Percentiles rank a stretch among this genome's conserved stretches.
phyloP scores from a whole-genome alignment of 148 eudicot genomes.

The Spergularia marina region DNA sequence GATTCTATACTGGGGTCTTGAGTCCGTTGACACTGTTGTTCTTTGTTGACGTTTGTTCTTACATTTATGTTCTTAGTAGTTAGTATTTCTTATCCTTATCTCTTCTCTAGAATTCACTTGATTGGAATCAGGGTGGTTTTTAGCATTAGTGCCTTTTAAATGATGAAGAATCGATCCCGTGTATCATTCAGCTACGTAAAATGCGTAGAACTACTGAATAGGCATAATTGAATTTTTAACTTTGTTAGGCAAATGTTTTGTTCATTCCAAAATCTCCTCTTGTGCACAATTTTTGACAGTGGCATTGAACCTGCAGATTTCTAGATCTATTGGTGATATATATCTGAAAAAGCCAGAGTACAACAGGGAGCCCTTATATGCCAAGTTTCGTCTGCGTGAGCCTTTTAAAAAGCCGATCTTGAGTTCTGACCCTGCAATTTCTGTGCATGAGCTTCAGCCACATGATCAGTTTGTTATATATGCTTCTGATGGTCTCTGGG shows the following conservation, averaged over 20 bases:
- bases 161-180: background rate
- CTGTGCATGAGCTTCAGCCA: conserved; percentile 55
- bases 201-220: too few species aligned
- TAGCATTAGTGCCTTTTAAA: background rate
- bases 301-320: conserved; percentile 31
- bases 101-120: background rate
- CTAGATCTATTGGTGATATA: conserved; percentile 80
- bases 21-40: too few species aligned
- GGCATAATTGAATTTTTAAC: too few species aligned
- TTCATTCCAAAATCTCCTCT: too few species aligned
- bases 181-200: background rate
- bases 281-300: too few species aligned
- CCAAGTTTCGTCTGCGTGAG: conserved; percentile 72
- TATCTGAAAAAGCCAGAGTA: conserved; percentile 68
- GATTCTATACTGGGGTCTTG: too few species aligned
- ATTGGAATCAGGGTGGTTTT: too few species aligned
- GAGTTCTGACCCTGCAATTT: conserved; percentile 65
- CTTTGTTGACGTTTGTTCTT: too few species aligned
- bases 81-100: too few species aligned
- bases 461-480: conserved; percentile 76
- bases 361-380: conserved; percentile 70
- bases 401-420: conserved; percentile 64
- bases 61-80: too few species aligned
- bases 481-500: conserved; percentile 92
- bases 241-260: too few species aligned